A percentile compares a stretch with the other conserved stretches of the same genome.
These are phyloP conservation scores for Hyphodiscus hymeniophilus DNA, from an alignment of 495 filamentous ascomycete genomes.

Conservation along the genomic window DNA sequence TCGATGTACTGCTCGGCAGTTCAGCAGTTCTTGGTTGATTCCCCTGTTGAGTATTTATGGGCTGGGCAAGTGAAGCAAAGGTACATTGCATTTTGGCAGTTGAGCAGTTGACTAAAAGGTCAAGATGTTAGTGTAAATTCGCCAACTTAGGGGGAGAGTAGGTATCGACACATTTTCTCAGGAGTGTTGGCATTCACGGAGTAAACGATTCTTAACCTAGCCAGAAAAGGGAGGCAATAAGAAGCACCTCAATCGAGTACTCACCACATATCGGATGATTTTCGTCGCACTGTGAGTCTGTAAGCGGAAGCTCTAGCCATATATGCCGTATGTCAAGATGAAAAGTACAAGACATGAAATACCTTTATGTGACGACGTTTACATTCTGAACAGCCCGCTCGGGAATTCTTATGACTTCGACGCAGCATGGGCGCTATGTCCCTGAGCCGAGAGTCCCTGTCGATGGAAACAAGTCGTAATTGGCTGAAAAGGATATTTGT, in stretches of 20 bases:
- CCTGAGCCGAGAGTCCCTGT: too few relatives aligned
- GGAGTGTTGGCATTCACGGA: too few relatives aligned
- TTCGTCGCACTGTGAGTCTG: slow-evolving; percentile 27
- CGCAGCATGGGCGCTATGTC: slow-evolving; percentile 7
- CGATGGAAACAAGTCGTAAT: too few relatives aligned
- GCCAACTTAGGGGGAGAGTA: too few relatives aligned
- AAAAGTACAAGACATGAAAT: not conserved
- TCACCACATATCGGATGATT: slow-evolving; percentile 22
- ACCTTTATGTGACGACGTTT: slow-evolving; percentile 26
- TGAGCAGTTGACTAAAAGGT: slow-evolving; percentile 23
- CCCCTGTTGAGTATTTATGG: not conserved
- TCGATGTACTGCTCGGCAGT: not conserved
- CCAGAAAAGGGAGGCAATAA: too few relatives aligned
- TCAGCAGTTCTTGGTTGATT: not conserved
- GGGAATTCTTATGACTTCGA: slow-evolving; percentile 17
- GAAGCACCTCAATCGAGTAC: too few relatives aligned
- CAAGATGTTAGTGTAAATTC: too few relatives aligned
- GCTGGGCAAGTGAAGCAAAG: slow-evolving; percentile 2
- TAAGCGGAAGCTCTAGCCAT: not conserved
- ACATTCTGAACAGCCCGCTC: slow-evolving; percentile 20
- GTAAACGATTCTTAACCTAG: too few relatives aligned
- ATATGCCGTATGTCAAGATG: not conserved
- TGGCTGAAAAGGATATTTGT: too few relatives aligned
- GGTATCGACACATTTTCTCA: too few relatives aligned
- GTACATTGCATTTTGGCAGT: slow-evolving; percentile 20